Evolutionary conservation across 2,329 filamentous ascomycete species (phyloP).

Genomic region (Paracoccidioides brasiliensis): DNA sequence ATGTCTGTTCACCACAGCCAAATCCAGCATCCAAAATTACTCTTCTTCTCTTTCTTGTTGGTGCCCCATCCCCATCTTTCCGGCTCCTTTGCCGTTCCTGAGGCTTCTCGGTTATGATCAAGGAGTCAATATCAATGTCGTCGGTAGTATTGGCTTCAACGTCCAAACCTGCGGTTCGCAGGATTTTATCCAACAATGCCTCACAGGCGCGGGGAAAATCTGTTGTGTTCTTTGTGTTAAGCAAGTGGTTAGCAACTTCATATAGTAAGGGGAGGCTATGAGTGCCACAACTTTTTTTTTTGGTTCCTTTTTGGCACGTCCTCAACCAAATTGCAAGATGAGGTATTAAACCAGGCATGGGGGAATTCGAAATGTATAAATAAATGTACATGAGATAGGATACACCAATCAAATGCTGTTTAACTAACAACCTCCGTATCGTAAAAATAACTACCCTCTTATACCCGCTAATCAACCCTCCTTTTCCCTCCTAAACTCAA

Average conservation of each 20-base stretch:
- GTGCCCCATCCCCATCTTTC: not conserved
- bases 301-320: not conserved
- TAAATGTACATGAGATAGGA: not conserved
- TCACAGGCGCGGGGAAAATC: slow-evolving; percentile 37
- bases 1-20: slow-evolving; percentile 46
- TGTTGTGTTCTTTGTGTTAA: slow-evolving; percentile 15
- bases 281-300: not conserved
- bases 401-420: too few species aligned
- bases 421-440: too few species aligned
- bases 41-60: not conserved
- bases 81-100: not conserved
- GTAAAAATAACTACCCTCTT: too few species aligned
- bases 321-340: too few species aligned
- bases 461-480: too few species aligned
- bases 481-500: too few species aligned
- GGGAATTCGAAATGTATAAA: not conserved
- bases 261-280: too few species aligned
- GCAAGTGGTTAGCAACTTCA: too few species aligned
- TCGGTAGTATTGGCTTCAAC: not conserved
- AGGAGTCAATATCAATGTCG: not conserved
- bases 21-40: slow-evolving; percentile 42
- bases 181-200: slow-evolving; percentile 37
- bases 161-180: slow-evolving; percentile 27
- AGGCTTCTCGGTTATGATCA: not conserved
- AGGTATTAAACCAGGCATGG: too few species aligned